Conservation (phyloP, 2,329 filamentous ascomycete genomes). For the Cercospora sp. region DNA sequence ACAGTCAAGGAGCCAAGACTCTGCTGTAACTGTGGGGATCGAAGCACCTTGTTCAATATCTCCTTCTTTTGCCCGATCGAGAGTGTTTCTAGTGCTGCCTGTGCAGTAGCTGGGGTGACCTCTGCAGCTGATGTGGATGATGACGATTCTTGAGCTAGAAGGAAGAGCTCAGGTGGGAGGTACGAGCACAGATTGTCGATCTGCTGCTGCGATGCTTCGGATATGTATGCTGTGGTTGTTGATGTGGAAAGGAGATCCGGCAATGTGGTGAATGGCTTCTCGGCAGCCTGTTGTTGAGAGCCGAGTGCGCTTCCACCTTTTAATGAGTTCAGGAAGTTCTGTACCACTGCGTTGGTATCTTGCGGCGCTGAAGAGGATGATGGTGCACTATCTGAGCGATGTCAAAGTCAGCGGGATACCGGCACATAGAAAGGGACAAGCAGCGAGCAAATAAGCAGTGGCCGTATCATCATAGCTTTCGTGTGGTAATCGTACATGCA, state of each 20-base stretch:
- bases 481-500: constrained; percentile 22
- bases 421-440: neutral
- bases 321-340: constrained; percentile 85
- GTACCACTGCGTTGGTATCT: constrained; percentile 76
- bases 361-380: constrained; percentile 46
- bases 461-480: constrained; percentile 23
- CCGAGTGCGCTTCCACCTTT: constrained; percentile 55
- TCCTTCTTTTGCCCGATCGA: constrained; percentile 74
- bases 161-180: constrained; percentile 75
- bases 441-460: constrained; percentile 13
- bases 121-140: constrained; percentile 63
- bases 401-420: constrained; percentile 20
- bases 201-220: constrained; percentile 62
- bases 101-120: constrained; percentile 59
- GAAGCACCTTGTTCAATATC: constrained; percentile 76
- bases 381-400: constrained; percentile 24
- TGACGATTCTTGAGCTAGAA: constrained; percentile 68
- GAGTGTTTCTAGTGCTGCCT: constrained; percentile 72
- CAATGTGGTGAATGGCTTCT: constrained; percentile 76
- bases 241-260: constrained; percentile 79
- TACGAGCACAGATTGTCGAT: constrained; percentile 75
- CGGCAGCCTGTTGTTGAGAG: constrained; percentile 49
- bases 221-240: constrained; percentile 75
- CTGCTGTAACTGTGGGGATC: constrained; percentile 88
- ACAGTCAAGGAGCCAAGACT: constrained; percentile 81